Evolutionary conservation across 2,329 filamentous ascomycete species (phyloP), one percentile per base, ranked within the genome.

Genomic region (Phaeoacremonium minimum): DNA sequence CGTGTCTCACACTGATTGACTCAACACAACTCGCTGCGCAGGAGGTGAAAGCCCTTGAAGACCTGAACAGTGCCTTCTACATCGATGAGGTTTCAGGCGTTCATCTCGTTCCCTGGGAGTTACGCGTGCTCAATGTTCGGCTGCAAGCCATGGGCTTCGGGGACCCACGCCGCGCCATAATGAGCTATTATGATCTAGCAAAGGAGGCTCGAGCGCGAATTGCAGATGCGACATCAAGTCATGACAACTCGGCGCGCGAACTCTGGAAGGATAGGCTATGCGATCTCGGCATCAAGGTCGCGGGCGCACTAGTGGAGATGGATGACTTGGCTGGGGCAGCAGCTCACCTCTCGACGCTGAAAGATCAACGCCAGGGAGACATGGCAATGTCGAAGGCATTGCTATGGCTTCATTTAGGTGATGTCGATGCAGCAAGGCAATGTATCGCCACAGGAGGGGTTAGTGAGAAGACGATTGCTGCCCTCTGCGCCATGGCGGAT

Each of bases 131-230:
- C 13, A 82, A 84, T 6, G 85, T 96, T 7, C 77, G 90, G 2
- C 71, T 97, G 15, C 87, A 95, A 48, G 87, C 87, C 0, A 75
- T 95, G 31, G 88, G 87, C 1, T 94, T 93, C 45, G 83, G 83
- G 4, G 93, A 98, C 60, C 78, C 83, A 33, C 75, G 91, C 5
- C 75, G 90, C 43, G 85, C 87, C 4, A 83, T 98, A 39, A 91
- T 93, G 72, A 86, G 85, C 30, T 87, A 95, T 56, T 95, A 95
- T 55, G 89, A 95, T 44, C 73, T 97, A 3, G 89, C 83, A 0
- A 65, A 85, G 7, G 88, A 95, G 58, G 87, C 87, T 3, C 72
- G 89, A 14, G 65, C 68, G 3, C 72, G 75, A 38, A 66, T 87
- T 5, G 61, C 66, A 14, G 67, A 63, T 19, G 71, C 77, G 0